Evolutionary conservation across 2,329 filamentous ascomycete genomes (phyloP), one percentile per base, ranked within the genome.

Genomic region (Dryadomyces quercus-mongolicae): DNA sequence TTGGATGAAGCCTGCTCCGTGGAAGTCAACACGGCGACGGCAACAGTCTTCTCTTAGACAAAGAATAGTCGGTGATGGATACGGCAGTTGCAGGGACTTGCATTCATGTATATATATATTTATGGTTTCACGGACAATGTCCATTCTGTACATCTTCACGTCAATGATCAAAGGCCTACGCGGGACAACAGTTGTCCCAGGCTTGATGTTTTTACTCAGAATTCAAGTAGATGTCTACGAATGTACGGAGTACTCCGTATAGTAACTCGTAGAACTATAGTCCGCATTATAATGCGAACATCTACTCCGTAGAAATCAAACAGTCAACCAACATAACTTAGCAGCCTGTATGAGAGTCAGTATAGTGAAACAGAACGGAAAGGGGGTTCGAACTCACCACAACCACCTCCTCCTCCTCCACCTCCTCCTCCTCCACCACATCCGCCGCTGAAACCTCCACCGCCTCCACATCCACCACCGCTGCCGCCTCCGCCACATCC

Each of bases 391-490:
- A 31, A 31, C 25, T 31, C 22, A 1, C 45, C 45, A 16, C 36
- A 36, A n/a, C 49, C 49, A 7, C 49, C 49, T 2, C 49, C 38
- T 2, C 49, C 40, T 13, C 43, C 51, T 6, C 43, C 51, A 12
- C 55, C 34, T 40, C 36, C 36, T 34, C 45, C 55, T 13, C 55
- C 53, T 2, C 54, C 43, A 4, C 51, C 25, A 10, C 51, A 25
- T 16, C 51, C 44, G 5, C 44, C 51, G 16, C 55, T 18, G n/a
- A n/a, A n/a, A 48, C 45, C 55, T 13, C 54, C 46, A 3, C 52
- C 49, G 2, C 57, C 48, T 34, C 45, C 51, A n/a, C 54, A 46
- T 2, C 52, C 52, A 5, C 57, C 48, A 2, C 53, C 54, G 7
- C 53, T 31, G 10, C 54, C 44, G 13, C 55, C 53, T 2, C 54